Evolutionary conservation across 2,329 filamentous ascomycete species (phyloP), one percentile per base, ranked within the genome.

Genomic region (Paramyrothecium sp.): DNA sequence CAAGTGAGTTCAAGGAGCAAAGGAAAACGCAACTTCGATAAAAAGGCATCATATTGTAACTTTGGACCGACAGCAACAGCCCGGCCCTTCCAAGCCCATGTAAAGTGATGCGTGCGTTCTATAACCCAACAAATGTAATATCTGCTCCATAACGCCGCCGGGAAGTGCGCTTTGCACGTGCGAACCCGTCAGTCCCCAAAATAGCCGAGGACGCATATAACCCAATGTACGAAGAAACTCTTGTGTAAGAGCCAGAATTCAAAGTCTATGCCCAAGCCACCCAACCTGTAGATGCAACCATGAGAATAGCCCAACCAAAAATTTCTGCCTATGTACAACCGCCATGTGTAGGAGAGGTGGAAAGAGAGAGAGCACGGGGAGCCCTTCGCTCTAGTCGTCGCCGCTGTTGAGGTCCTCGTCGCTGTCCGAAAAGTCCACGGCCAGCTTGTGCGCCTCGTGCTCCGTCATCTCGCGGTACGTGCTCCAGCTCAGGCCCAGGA

Each of bases 391-490:
- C n/a, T 68, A 67, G 44, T 71, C 68, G 53, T 70, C 69, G 46
- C 70, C 71, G 46, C 71, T 65, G 51, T 79, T 76, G 20, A 70
- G 75, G 54, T 81, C 79, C 54, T 81, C 78, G 44, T 80, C 78
- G 49, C 78, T 79, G 51, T 80, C 78, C 16, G 75, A 74, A 56
- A 78, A 67, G 55, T 81, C 78, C 3, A 78, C 72, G 7, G 69
- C 72, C 47, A 72, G 60, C 66, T 81, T 86, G 68, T 87, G 87
- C 61, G 81, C 81, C 65, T 88, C 84, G 63, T 96, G 91, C 73
- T 97, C 92, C 50, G 87, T 85, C 88, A 98, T 94, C 77, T 99
- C 95, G 53, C 88, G 84, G 75, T 94, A 99, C 0, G 94, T 97
- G 63, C 92, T 95, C 86, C 88, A 97, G 67, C 88, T 92, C 49